phyloP scores from a whole-genome alignment of 768 basidiomycete species.

The Hortiboletus flavorubellus region DNA sequence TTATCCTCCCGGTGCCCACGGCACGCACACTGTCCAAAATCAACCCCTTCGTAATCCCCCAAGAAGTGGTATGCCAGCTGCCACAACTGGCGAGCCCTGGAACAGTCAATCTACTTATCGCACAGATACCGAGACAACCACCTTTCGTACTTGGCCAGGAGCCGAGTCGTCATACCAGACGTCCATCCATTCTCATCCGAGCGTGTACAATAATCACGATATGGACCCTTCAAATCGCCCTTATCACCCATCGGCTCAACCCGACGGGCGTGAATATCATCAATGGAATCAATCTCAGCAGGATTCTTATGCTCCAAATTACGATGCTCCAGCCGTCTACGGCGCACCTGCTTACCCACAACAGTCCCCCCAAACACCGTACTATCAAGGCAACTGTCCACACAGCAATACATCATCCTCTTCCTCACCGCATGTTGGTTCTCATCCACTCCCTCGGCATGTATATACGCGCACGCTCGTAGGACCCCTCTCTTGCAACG shows the following conservation, averaged over 20 bases:
- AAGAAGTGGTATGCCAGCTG: conserved; percentile 21
- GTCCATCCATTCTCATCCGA: conserved; percentile 22
- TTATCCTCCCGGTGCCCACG: conserved; percentile 38
- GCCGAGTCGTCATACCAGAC: conserved; percentile 37
- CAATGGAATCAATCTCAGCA: conserved; percentile 29
- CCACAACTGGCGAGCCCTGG: conserved; percentile 21
- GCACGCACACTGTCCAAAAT: conserved; percentile 41
- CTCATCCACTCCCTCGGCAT: conserved; percentile 55
- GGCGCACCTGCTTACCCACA: conserved; percentile 26
- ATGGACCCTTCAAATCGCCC: conserved; percentile 40
- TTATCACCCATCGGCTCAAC: conserved; percentile 32
- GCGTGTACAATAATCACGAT: conserved; percentile 27
- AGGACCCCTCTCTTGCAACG: conserved; percentile 84
- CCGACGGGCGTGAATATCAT: conserved; percentile 38
- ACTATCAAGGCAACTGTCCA: conserved; percentile 27
- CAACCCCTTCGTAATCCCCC: conserved; percentile 43
- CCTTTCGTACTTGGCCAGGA: conserved; percentile 53
- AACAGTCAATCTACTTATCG: conserved; percentile 24
- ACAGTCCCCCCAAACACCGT: conserved; percentile 28
- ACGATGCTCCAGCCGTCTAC: conserved; percentile 23
- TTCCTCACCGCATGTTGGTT: conserved; percentile 29
- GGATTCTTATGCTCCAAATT: conserved; percentile 24
- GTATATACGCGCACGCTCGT: conserved; percentile 86
- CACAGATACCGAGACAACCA: conserved; percentile 28
- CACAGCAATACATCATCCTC: conserved; percentile 24